These are phyloP conservation scores for Pelargonium cotyledonis DNA, from an alignment of 441 rosid genomes.

Conservation along the genomic window DNA sequence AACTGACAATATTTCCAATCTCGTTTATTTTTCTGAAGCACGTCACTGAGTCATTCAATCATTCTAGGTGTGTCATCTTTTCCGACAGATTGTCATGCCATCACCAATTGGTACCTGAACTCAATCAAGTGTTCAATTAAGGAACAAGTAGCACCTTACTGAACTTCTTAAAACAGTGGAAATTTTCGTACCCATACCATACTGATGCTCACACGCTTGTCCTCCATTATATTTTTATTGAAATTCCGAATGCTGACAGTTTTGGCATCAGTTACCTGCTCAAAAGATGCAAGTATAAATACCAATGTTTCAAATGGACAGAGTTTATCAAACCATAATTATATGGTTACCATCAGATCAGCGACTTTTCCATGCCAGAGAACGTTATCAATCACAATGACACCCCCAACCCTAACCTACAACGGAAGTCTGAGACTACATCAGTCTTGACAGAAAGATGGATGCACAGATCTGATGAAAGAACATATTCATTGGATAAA, in stretches of 20 bases:
- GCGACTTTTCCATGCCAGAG: conserved; percentile 94
- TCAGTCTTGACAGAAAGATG: conserved; percentile 11
- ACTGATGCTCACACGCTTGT: conserved; percentile 67
- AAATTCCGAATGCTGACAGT: conserved; percentile 70
- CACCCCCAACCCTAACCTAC: conserved; percentile 78
- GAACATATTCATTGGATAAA: not conserved
- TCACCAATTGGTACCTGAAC: conserved; percentile 78
- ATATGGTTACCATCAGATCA: conserved; percentile 55
- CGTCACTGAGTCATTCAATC: not conserved
- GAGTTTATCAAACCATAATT: conserved; percentile 9
- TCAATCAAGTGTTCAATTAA: conserved; percentile 8
- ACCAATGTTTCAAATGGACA: conserved; percentile 3
- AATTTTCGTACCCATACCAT: conserved; percentile 42
- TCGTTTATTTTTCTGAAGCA: conserved; percentile 6
- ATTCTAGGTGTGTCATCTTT: conserved; percentile 33
- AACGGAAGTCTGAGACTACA: conserved; percentile 14
- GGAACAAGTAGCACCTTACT: conserved; percentile 9
- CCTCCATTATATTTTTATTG: conserved; percentile 58
- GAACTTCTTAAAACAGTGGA: conserved; percentile 1
- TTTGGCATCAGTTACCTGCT: conserved; percentile 64
- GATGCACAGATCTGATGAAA: conserved; percentile 1
- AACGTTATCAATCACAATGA: conserved; percentile 80
- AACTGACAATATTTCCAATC: not conserved
- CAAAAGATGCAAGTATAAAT: conserved; percentile 6
- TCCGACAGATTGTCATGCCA: conserved; percentile 79